Evolutionary conservation across 2,329 filamentous ascomycete genomes (phyloP).

Genomic region (Pyricularia sp.): DNA sequence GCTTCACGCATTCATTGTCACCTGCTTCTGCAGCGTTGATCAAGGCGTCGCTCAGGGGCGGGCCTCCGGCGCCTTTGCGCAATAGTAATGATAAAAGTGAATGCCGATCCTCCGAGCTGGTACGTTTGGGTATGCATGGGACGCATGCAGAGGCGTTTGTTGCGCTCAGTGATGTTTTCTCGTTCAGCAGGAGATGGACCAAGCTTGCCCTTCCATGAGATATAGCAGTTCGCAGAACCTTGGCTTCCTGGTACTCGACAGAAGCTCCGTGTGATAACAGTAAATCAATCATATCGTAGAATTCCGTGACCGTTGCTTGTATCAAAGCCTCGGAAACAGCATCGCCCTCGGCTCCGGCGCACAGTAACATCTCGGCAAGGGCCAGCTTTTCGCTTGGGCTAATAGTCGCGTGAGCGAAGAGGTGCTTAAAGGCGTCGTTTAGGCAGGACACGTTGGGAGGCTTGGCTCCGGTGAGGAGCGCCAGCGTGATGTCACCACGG

Average conservation of each 20-base stretch:
- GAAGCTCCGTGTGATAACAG: slow-evolving; percentile 40
- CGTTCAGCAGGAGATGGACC: slow-evolving; percentile 31
- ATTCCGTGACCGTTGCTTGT: slow-evolving; percentile 34
- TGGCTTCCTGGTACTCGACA: slow-evolving; percentile 38
- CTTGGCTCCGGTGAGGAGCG: slow-evolving; percentile 37
- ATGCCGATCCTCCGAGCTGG: slow-evolving; percentile 30
- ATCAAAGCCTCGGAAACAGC: slow-evolving; percentile 33
- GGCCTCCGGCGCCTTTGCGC: slow-evolving; percentile 35
- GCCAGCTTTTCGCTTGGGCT: slow-evolving; percentile 35
- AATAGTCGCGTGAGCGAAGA: slow-evolving; percentile 32
- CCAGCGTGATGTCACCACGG: slow-evolving; percentile 39
- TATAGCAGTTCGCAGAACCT: slow-evolving; percentile 35
- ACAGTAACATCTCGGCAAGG: slow-evolving; percentile 42
- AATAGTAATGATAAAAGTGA: slow-evolving; percentile 32
- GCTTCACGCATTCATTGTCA: slow-evolving; percentile 31
- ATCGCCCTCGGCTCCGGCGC: slow-evolving; percentile 42
- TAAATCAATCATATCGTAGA: slow-evolving; percentile 40
- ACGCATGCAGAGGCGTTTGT: slow-evolving; percentile 37
- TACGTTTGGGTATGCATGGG: slow-evolving; percentile 31
- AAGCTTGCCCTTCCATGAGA: slow-evolving; percentile 31
- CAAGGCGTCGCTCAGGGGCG: slow-evolving; percentile 33
- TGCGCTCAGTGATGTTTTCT: slow-evolving; percentile 28
- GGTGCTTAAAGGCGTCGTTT: slow-evolving; percentile 34
- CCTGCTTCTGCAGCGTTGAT: slow-evolving; percentile 34
- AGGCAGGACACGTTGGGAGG: slow-evolving; percentile 36